Base-by-base conservation (phyloP, 768 basidiomycete genomes). In the Coprinellus micaceus region DNA sequence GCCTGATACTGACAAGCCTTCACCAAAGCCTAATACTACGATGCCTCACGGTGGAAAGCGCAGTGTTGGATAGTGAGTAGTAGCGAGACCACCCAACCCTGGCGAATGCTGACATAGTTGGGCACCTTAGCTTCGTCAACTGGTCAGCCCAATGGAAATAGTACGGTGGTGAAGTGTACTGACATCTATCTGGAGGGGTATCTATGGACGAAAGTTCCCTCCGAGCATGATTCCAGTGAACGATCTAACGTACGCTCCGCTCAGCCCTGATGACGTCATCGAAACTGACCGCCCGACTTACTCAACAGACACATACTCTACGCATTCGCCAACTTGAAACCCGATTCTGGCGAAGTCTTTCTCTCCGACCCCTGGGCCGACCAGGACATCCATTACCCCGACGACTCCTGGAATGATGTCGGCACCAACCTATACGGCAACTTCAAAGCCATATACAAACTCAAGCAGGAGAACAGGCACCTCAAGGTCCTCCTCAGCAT, bases 341-440 rank as follows among this genome's bases (percentile, higher is more conserved):
- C 86, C 19, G 91, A 92, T 57, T 80, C 86, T 0, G 96, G 96
- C 39, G 91, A 92, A 65, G 95, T 98, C 19, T 73, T 82, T 64
- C 71, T 98, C 52, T 95, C 93, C 36, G 97, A 99, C 63, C 69
- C 77, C 2, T 98, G 96, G 96, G 88, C 94, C 0, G 97, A 99
- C 76, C 84, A 95, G 65, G 93, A 98, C 67, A 98, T 98, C 45
- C 97, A 98, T 68, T 95, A 96, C 68, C 86, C 89, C 0, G 91
- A 88, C 7, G 97, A 99, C 71, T 89, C 88, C 3, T 99, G 97
- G 97, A 89, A 94, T 36, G 96, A 98, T 52, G 68, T 67, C 25
- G 94, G 94, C 43, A 86, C 79, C 60, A 97, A 98, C 70, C 82
- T 98, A 17, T 98, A 96, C 64, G 95, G 95, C 52, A 96, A 96